Base-by-base conservation (phyloP, 164 flowering plant species). In the Berberis vulgaris region DNA sequence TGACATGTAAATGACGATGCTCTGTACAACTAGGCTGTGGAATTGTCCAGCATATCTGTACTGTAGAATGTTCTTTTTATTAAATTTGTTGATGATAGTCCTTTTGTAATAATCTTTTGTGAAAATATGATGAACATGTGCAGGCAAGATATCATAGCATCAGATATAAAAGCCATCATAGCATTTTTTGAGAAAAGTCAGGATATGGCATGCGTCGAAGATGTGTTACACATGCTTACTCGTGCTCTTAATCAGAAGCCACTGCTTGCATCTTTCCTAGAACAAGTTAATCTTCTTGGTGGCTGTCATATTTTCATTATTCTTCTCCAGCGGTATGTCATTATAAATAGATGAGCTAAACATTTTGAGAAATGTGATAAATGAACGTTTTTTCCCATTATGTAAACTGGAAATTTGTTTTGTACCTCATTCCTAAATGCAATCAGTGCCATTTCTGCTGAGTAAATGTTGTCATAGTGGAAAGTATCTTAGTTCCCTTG, bases 131-230 rank as follows among this genome's bases (percentile, higher is more conserved):
- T 64, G 70, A n/a, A 41, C 60, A 63, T n/a, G 2, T 82, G 75
- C 89, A 95, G 99, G 87, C 92, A 88, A 79, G 83, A 66, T 67
- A 83, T 91, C 74, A 61, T 75, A 69, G 74, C 80, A 39, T 71
- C 90, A 50, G 99, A 95, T 78, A 73, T 95, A 61, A 86, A 80
- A 73, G 83, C 96, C 60, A 89, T 95, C 9, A 65, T 88, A 45
- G 86, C 97, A n/a, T 91, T 89, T 69, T 89, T 86, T 66, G 98
- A 91, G 75, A 81, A 78, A 68, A 87, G 91, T 73, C 84, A 82
- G 70, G 98, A 95, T 79, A 83, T 83, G 91, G 76, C 85, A 45
- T 95, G 99, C 79, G 77, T 89, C 72, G 98, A 95, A 75, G 99
- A 91, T 81, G 85, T 87, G 65, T 60, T 95, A 56, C 96, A 95